Base-by-base conservation (phyloP, 139 green algal species). In the Chlorella sp. region DNA sequence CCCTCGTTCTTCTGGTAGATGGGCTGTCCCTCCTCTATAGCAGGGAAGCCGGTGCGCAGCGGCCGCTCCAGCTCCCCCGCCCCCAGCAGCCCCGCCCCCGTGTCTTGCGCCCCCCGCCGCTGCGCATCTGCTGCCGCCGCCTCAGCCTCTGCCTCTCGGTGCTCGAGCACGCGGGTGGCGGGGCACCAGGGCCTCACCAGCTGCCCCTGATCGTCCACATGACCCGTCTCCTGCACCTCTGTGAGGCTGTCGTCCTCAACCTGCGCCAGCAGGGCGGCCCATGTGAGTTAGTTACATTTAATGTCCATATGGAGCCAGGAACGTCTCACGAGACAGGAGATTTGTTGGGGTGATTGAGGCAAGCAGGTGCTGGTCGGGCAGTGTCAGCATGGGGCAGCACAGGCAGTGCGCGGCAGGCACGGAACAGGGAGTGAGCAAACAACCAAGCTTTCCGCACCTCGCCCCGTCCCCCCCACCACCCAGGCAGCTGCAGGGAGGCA, bases 151-250 rank as follows among this genome's bases (percentile, higher is more conserved):
- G 83, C 81, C 90, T 98, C 96, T 22, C 93, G 92, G 73, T 98
- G 96, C 83, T 99, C 96, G 78, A 97, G 83, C 21, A 98, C 91
- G 76, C 96, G 92, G 19, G 96, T 98, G 40, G 91, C 94, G 37
- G 94, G 90, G 91, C 96, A 97, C 96, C 97, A 98, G 3, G 96
- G 96, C 40, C 96, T 82, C 88, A 87, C 85, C 92, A 97, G 91
- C 93, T 98, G 91, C 1, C 96, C 96, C 12, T 94, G 85, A 69
- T 96, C 94, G 83, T 95, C 96, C 61, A 95, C 28, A n/a, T 91
- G 68, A 3, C 91, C 91, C 69, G 87, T 94, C 66, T 97, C 93
- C 7, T 66, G 61, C 40, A 89, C 79, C 36, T 96, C 91, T 18
- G 93, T 92, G 78, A 94, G 68, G 89, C 92, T 93, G 91, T 97